Conservation (phyloP, 129 eudicot genomes). For the Mikania micrantha region DNA sequence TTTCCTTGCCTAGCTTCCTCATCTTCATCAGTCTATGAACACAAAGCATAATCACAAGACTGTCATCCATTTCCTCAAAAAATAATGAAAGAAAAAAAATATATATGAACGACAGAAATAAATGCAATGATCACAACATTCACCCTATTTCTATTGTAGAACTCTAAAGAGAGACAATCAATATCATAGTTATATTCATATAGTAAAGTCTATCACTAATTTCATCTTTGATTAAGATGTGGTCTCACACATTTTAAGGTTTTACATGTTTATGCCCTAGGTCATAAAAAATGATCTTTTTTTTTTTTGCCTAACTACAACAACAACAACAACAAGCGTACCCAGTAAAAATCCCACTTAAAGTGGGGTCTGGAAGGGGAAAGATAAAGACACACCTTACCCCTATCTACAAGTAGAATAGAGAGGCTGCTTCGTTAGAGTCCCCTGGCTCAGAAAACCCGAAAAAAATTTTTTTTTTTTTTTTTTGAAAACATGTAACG, state of each 20-base stretch:
- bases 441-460: too few species aligned
- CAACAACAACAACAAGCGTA: too few species aligned
- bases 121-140: not conserved
- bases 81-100: not conserved
- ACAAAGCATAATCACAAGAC: conserved; percentile 14
- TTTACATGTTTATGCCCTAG: not conserved
- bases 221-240: too few species aligned
- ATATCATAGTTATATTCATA: not conserved
- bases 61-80: conserved; percentile 1
- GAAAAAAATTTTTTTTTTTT: too few species aligned
- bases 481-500: too few species aligned
- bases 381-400: too few species aligned
- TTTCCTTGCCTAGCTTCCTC: conserved; percentile 12
- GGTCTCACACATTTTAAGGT: not conserved
- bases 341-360: too few species aligned
- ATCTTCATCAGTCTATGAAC: conserved; percentile 20
- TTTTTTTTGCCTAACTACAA: too few species aligned
- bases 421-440: too few species aligned
- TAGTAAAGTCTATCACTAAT: too few species aligned
- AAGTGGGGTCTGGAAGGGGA: too few species aligned
- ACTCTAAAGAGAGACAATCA: not conserved
- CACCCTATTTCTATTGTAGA: not conserved
- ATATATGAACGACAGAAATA: not conserved
- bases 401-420: too few species aligned
- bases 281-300: not conserved